Conservation (phyloP, 1,284 basidiomycete genomes). For the Coniferiporia sulphurascens region DNA sequence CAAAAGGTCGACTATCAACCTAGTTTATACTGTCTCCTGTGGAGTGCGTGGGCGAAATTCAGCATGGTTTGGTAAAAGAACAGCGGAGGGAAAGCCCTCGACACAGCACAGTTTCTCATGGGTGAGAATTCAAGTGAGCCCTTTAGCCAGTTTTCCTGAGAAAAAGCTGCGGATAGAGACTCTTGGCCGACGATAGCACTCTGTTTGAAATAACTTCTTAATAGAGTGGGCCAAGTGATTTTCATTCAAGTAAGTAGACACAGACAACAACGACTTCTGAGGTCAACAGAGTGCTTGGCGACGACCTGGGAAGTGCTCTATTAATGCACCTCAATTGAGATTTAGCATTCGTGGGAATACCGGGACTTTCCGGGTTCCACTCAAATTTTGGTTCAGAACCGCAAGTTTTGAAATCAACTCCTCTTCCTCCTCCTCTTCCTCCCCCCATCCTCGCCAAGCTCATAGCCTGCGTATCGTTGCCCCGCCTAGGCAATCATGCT, state of each 20-base stretch:
- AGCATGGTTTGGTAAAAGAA: constrained; percentile 9
- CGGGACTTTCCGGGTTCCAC: neutral
- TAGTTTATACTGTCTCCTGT: constrained; percentile 1
- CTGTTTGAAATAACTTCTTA: neutral
- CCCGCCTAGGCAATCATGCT: constrained; percentile 46
- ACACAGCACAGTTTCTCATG: constrained; percentile 7
- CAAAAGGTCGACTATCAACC: neutral
- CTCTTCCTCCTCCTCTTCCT: neutral
- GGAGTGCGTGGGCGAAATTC: constrained; percentile 10
- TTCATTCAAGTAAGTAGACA: neutral
- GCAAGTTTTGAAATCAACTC: neutral
- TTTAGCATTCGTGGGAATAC: constrained; percentile 3
- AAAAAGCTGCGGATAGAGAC: neutral
- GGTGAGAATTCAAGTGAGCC: constrained; percentile 6
- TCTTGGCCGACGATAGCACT: neutral
- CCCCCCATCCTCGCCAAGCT: neutral
- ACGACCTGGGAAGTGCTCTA: neutral
- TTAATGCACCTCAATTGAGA: neutral
- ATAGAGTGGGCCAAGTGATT: neutral
- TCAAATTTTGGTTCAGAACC: neutral
- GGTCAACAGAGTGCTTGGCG: neutral
- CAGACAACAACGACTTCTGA: neutral
- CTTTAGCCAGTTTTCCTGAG: neutral
- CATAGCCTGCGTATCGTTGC: constrained; percentile 14
- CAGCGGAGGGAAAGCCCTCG: neutral